A percentile compares a stretch with the other conserved stretches of the same genome.
Conservation (phyloP, 108 stramenopile species). For the Cyclotella sp. region DNA sequence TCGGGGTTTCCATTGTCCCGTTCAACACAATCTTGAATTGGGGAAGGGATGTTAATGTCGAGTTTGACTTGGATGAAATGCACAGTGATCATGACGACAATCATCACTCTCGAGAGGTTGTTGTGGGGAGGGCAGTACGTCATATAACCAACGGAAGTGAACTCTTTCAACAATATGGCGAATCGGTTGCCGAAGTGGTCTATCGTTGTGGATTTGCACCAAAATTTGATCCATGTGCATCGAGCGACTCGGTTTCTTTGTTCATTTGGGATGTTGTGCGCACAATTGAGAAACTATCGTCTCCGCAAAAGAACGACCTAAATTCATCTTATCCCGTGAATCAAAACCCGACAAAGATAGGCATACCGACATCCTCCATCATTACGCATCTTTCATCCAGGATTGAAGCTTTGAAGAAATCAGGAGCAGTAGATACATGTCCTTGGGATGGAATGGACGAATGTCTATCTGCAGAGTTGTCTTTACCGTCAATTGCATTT, state of each 20-base stretch:
- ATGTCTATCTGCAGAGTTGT: constrained; percentile 28
- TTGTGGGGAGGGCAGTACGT: constrained; percentile 14
- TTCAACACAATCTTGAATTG: constrained; percentile 41
- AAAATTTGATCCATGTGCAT: background rate
- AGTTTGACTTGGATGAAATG: constrained; percentile 27
- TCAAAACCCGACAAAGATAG: constrained; percentile 1
- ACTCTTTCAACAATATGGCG: constrained; percentile 31
- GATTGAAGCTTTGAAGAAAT: constrained; percentile 25
- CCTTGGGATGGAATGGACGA: constrained; percentile 38
- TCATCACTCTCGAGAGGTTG: background rate
- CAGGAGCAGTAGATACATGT: constrained; percentile 33
- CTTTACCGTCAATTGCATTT: constrained; percentile 13
- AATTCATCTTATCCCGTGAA: background rate
- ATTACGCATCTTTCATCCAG: constrained; percentile 23
- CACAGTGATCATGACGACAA: background rate
- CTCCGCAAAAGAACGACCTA: background rate
- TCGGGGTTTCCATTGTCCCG: constrained; percentile 30
- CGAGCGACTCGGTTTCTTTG: constrained; percentile 22
- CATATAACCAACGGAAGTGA: constrained; percentile 24
- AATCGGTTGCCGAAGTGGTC: constrained; percentile 30
- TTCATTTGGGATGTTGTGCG: constrained; percentile 17
- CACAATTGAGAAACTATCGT: background rate
- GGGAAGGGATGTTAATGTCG: constrained; percentile 20
- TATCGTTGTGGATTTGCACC: constrained; percentile 38
- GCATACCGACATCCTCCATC: background rate